Evolutionary conservation across 2,329 filamentous ascomycete genomes (phyloP).

Genomic region (Cryphonectria japonica): DNA sequence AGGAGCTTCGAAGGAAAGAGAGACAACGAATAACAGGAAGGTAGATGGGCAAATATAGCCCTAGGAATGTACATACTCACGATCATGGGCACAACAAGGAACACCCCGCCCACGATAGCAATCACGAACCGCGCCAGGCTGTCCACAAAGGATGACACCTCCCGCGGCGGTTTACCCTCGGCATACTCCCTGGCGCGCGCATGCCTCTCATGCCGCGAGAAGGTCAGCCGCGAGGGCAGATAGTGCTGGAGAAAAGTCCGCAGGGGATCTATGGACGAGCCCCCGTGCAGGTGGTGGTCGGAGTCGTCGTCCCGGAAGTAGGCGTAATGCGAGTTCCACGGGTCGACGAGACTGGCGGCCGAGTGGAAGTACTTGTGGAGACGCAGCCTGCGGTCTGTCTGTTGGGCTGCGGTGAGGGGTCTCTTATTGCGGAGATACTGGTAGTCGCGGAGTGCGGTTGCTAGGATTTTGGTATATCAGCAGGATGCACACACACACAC

Average conservation of each 20-base stretch:
- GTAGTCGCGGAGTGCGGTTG: constrained; percentile 20
- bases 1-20: too few relatives aligned
- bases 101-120: constrained; percentile 24
- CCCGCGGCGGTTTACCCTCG: constrained; percentile 10
- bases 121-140: constrained; percentile 26
- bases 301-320: constrained; percentile 14
- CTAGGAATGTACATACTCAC: constrained; percentile 16
- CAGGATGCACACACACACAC: not conserved
- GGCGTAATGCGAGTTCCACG: constrained; percentile 25
- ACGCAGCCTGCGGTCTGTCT: constrained; percentile 17
- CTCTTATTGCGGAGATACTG: constrained; percentile 10
- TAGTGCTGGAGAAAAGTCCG: not conserved
- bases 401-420: not conserved
- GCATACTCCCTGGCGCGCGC: not conserved
- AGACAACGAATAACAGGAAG: too few relatives aligned
- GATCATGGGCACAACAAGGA: constrained; percentile 31
- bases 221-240: constrained; percentile 12
- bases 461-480: not conserved
- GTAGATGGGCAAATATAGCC: not conserved
- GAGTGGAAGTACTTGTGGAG: constrained; percentile 23
- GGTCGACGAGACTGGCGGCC: constrained; percentile 13
- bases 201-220: constrained; percentile 7
- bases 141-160: constrained; percentile 27
- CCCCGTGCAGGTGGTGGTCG: not conserved
- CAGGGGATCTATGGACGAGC: constrained; percentile 4